Evolutionary conservation across 1,284 basidiomycete species (phyloP).

Genomic region (Inonotus hispidus): DNA sequence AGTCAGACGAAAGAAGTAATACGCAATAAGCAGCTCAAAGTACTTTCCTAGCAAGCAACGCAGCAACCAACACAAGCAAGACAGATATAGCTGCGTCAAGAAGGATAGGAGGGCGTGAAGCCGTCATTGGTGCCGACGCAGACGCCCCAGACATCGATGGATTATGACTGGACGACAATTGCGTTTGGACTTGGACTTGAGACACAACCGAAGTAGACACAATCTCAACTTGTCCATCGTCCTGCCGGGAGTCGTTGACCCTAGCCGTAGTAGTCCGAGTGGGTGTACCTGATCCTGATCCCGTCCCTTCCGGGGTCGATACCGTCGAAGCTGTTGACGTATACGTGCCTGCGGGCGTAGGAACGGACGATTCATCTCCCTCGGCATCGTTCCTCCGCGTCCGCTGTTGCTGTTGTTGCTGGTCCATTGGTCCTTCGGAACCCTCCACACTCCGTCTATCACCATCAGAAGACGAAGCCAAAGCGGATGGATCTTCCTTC

Average conservation of each 20-base stretch:
- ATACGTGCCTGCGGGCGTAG: neutral
- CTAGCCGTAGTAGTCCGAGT: neutral
- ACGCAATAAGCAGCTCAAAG: conserved; percentile 8
- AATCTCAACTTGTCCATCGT: neutral
- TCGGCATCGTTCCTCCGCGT: neutral
- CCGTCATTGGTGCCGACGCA: neutral
- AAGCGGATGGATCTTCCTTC: neutral
- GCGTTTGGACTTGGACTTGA: no score
- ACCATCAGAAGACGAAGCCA: neutral
- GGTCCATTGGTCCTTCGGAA: neutral
- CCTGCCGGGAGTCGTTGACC: neutral
- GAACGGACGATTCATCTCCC: neutral
- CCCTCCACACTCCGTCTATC: neutral
- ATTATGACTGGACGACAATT: no score
- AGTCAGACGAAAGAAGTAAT: no score
- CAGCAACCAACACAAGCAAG: conserved; percentile 18
- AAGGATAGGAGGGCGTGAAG: conserved; percentile 18
- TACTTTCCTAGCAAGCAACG: conserved; percentile 19
- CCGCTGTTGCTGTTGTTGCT: neutral
- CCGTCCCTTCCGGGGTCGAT: neutral
- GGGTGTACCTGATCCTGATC: neutral
- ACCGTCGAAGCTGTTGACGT: neutral
- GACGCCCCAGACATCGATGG: neutral
- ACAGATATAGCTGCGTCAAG: conserved; percentile 21
- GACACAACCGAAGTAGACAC: neutral